These are phyloP conservation scores for Trametes hirsuta DNA, from an alignment of 1,284 basidiomycete genomes.

Conservation along the genomic window DNA sequence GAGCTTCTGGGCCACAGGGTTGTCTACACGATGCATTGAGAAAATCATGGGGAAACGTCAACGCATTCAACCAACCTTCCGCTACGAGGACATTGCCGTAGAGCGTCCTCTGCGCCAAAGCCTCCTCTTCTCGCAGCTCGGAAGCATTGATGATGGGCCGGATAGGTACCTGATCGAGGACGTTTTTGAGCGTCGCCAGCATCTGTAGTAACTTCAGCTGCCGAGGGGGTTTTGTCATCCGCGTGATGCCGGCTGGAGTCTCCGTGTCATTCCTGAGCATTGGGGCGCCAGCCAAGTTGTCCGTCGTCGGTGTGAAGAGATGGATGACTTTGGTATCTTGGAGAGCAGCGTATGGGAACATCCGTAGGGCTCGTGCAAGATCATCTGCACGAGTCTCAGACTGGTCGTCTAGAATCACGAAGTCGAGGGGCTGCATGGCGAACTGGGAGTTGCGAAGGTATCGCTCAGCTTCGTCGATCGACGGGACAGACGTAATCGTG, in stretches of 20 bases:
- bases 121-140: slow-evolving; percentile 49
- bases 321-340: slow-evolving; percentile 65
- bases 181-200: slow-evolving; percentile 59
- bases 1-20: slow-evolving; percentile 67
- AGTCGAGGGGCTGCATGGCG: slow-evolving; percentile 50
- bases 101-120: slow-evolving; percentile 52
- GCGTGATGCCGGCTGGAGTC: slow-evolving; percentile 53
- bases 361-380: slow-evolving; percentile 50
- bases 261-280: slow-evolving; percentile 48
- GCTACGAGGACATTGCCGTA: slow-evolving; percentile 70
- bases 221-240: slow-evolving; percentile 72
- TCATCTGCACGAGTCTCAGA: slow-evolving; percentile 59
- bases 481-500: slow-evolving; percentile 45
- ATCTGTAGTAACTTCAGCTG: slow-evolving; percentile 60
- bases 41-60: background rate
- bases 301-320: slow-evolving; percentile 68
- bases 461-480: slow-evolving; percentile 49
- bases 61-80: slow-evolving; percentile 50
- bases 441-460: slow-evolving; percentile 41
- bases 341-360: slow-evolving; percentile 42
- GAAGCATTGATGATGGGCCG: slow-evolving; percentile 42
- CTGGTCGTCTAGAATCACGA: slow-evolving; percentile 68
- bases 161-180: slow-evolving; percentile 46
- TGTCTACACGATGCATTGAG: slow-evolving; percentile 46
- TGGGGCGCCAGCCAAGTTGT: slow-evolving; percentile 50